Evolutionary conservation across 768 basidiomycete genomes (phyloP), one percentile per base, ranked within the genome.

Genomic region (Lyophyllum decastes): DNA sequence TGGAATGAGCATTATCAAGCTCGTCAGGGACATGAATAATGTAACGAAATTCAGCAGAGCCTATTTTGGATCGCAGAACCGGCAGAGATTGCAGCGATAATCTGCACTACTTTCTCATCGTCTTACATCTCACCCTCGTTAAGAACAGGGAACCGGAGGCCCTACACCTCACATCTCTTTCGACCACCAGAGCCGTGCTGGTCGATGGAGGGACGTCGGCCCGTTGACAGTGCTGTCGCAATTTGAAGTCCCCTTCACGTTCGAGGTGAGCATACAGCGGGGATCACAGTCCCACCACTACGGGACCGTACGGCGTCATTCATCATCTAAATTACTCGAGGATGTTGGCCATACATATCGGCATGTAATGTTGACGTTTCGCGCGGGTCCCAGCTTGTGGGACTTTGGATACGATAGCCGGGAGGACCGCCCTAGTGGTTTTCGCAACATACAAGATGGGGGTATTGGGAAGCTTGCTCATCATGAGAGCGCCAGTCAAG

Each of bases 231-330:
- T 80, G 74, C 61, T 79, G 73, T 60, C 70, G 62, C 22, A 61
- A 66, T 22, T 64, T 80, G 22, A 77, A 75, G 27, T 38, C 55
- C 60, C 71, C 19, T 80, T 79, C 69, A 80, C 76, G 21, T 78
- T 75, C 52, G 71, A 78, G 35, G 61, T 78, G 33, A 72, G 71
- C 54, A 64, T 69, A n/a, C 62, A n/a, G 58, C 24, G 57, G 63
- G 21, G 63, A 66, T 26, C 68, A 72, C 41, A 62, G 57, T 11
- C 64, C 73, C 26, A 55, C 75, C n/a, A 73, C 70, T 1, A 66
- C 60, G 0, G 70, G 74, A 3, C 73, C 74, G 2, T 75, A 75
- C 57, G 54, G 57, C 25, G 48, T 72, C 24, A 70, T 74, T 3
- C 73, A 73, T 22, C 73, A 75, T 55, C 74, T 74, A 7, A 61